These are phyloP conservation scores for Syzygium jambos DNA, from an alignment of 345 rosid genomes.

Conservation along the genomic window DNA sequence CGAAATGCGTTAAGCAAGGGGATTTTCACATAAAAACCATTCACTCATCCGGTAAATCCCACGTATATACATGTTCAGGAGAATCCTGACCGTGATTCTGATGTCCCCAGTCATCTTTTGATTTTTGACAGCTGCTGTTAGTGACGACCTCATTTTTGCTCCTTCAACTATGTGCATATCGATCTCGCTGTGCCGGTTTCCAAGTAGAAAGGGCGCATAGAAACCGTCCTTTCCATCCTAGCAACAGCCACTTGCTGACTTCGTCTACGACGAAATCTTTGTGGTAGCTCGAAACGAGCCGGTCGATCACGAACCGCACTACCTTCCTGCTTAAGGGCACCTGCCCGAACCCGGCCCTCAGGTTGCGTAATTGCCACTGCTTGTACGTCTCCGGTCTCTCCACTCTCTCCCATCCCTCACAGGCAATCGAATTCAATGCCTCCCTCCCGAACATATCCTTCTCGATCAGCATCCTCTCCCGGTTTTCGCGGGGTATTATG, in stretches of 20 bases:
- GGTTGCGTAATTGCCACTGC: conserved; percentile 3
- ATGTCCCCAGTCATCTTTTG: background rate
- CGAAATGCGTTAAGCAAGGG: background rate
- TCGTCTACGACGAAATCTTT: conserved; percentile 3
- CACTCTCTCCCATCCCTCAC: conserved; percentile 1
- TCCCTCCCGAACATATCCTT: background rate
- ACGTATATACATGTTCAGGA: background rate
- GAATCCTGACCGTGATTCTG: background rate
- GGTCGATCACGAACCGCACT: background rate
- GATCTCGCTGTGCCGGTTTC: background rate
- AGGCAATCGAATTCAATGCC: background rate
- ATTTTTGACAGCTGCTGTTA: background rate
- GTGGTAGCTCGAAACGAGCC: background rate
- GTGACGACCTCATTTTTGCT: background rate
- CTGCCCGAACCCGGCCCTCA: conserved; percentile 10
- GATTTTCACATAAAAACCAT: background rate
- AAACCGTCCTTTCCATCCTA: conserved; percentile 7
- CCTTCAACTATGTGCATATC: background rate
- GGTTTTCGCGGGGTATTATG: background rate
- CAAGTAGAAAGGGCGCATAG: conserved; percentile 5
- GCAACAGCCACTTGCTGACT: conserved; percentile 3
- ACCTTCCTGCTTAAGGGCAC: conserved; percentile 1
- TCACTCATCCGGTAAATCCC: background rate
- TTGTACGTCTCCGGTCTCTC: conserved; percentile 5
- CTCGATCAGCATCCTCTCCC: background rate